A percentile compares a stretch with the other conserved stretches of the same genome.
Conservation (phyloP, 192 early-diverging fungal species). For the Umbelopsis sp. region DNA sequence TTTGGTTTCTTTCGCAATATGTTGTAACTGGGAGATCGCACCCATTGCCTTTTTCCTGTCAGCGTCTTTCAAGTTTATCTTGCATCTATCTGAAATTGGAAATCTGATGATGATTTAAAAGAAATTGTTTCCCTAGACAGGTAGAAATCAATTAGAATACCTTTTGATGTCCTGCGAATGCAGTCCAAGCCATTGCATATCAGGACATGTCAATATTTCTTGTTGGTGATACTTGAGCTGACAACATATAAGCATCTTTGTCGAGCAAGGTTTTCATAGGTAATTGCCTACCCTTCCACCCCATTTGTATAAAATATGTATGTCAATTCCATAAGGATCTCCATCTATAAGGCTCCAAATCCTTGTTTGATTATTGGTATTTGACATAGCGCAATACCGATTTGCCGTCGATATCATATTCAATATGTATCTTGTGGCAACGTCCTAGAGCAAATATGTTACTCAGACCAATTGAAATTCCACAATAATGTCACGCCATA, state of each 20-base stretch:
- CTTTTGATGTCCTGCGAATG: slow-evolving; percentile 16
- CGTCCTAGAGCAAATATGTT: background rate
- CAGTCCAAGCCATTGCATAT: slow-evolving; percentile 26
- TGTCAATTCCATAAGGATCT: slow-evolving; percentile 39
- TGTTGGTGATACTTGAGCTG: slow-evolving; percentile 19
- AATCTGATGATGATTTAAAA: background rate
- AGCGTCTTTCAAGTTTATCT: slow-evolving; percentile 7
- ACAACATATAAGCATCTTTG: background rate
- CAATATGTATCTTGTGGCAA: background rate
- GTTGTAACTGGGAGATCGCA: slow-evolving; percentile 7
- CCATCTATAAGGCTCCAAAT: slow-evolving; percentile 29
- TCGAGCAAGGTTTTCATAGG: too few relatives aligned
- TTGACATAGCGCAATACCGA: too few relatives aligned
- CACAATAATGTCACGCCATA: background rate
- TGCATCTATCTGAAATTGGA: background rate
- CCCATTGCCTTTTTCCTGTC: slow-evolving; percentile 24
- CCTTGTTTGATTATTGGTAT: background rate
- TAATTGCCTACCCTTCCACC: slow-evolving; percentile 21
- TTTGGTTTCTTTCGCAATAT: background rate
- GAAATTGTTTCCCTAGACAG: background rate
- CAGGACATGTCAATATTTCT: slow-evolving; percentile 23
- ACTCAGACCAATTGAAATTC: too few relatives aligned
- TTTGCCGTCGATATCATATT: slow-evolving; percentile 3
- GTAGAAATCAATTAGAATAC: background rate
- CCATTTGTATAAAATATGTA: slow-evolving; percentile 35